A percentile compares a stretch with the other conserved stretches of the same genome.
Evolutionary conservation across 1,139 yeast genomes (phyloP).

Genomic region (Blastobotrys persicus): DNA sequence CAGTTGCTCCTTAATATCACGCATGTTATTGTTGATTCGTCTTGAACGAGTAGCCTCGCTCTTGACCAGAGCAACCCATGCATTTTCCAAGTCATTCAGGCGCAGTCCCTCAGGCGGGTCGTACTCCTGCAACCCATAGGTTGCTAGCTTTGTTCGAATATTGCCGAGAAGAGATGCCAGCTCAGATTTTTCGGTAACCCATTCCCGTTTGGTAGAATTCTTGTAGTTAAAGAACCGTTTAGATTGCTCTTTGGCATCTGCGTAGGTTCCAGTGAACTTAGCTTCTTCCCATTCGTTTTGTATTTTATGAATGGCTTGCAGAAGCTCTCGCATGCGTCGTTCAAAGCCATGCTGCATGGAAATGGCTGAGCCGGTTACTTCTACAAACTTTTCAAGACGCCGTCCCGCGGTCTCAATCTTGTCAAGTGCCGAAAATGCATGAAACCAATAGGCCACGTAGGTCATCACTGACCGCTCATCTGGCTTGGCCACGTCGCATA

Average conservation of each 20-base stretch:
- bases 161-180: conserved; percentile 40
- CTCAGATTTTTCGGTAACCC: conserved; percentile 42
- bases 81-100: conserved; percentile 34
- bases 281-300: conserved; percentile 31
- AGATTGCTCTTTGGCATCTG: conserved; percentile 36
- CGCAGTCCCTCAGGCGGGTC: conserved; percentile 38
- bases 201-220: conserved; percentile 37
- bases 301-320: conserved; percentile 30
- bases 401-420: conserved; percentile 43
- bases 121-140: conserved; percentile 39
- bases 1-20: conserved; percentile 45
- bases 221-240: conserved; percentile 34
- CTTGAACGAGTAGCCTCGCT: conserved; percentile 39
- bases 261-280: conserved; percentile 34
- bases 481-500: conserved; percentile 48
- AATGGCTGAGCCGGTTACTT: conserved; percentile 37
- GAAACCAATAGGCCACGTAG: conserved; percentile 65
- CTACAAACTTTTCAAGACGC: conserved; percentile 41
- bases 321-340: conserved; percentile 32
- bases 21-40: conserved; percentile 36
- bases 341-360: conserved; percentile 41
- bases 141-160: conserved; percentile 41
- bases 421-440: conserved; percentile 46
- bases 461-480: conserved; percentile 68
- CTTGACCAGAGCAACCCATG: conserved; percentile 36